phyloP scores from a whole-genome alignment of 192 early-diverging fungal genomes.

The Backusella circina region DNA sequence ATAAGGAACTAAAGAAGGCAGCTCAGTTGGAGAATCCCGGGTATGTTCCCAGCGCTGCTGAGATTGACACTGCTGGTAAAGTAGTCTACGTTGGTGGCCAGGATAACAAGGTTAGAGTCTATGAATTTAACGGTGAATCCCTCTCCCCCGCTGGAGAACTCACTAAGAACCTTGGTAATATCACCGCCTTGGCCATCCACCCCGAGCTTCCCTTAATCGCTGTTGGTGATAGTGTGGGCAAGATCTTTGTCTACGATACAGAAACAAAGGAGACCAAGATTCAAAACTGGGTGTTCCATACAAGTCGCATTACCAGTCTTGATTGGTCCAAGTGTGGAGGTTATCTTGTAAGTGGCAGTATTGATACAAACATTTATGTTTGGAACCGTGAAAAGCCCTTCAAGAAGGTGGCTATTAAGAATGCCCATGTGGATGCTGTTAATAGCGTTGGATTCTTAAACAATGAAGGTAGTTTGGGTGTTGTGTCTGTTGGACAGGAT shows the following conservation, averaged over 20 bases:
- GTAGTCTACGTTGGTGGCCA: conserved; percentile 61
- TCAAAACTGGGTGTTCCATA: conserved; percentile 89
- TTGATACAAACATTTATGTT: conserved; percentile 90
- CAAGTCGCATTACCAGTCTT: conserved; percentile 76
- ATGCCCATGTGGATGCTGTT: conserved; percentile 81
- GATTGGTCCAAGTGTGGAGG: conserved; percentile 74
- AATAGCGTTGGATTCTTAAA: conserved; percentile 70
- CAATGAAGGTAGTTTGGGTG: conserved; percentile 38
- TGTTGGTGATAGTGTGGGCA: conserved; percentile 75
- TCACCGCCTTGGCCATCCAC: conserved; percentile 79
- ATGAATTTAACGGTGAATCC: conserved; percentile 44
- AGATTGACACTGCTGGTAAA: conserved; percentile 48
- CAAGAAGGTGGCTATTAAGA: conserved; percentile 68
- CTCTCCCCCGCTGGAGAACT: conserved; percentile 30
- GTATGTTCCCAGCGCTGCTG: conserved; percentile 50
- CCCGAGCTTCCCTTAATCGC: conserved; percentile 75
- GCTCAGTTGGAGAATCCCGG: conserved; percentile 30
- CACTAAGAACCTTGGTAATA: conserved; percentile 50
- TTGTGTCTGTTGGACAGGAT: conserved; percentile 81
- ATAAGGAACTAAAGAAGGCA: conserved; percentile 40
- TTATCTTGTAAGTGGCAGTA: conserved; percentile 73
- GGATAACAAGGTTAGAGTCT: conserved; percentile 67
- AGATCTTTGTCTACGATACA: conserved; percentile 72
- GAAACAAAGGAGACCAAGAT: conserved; percentile 44
- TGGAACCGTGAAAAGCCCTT: conserved; percentile 83